These are phyloP conservation scores for Cladobotryum mycophilum DNA, from an alignment of 2,329 filamentous ascomycete genomes.

Conservation along the genomic window DNA sequence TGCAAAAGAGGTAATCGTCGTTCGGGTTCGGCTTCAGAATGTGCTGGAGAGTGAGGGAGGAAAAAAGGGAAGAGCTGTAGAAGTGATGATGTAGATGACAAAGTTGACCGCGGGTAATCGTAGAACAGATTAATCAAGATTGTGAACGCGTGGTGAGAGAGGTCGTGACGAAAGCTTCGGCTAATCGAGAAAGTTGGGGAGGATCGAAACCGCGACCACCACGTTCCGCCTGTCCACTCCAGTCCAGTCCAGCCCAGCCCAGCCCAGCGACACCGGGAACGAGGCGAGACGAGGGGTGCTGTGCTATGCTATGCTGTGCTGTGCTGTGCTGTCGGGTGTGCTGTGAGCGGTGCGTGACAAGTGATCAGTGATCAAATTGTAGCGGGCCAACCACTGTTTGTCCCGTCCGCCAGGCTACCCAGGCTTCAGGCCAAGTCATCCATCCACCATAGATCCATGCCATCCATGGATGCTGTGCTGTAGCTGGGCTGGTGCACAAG, in stretches of 20 bases:
- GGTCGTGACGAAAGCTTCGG: slow-evolving; percentile 3
- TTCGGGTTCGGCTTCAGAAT: neutral
- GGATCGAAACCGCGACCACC: neutral
- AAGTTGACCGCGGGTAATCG: neutral
- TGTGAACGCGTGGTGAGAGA: slow-evolving; percentile 3
- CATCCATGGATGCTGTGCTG: too few species aligned
- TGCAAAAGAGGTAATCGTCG: neutral
- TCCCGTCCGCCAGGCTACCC: too few species aligned
- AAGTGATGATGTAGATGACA: slow-evolving; percentile 1
- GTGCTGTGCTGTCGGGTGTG: neutral
- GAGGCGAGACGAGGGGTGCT: neutral
- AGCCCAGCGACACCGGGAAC: too few species aligned
- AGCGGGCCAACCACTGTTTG: too few species aligned
- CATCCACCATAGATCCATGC: too few species aligned
- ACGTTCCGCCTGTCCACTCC: too few species aligned
- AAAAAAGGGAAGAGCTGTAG: neutral
- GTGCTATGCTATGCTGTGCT: neutral
- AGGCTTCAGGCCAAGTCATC: too few species aligned
- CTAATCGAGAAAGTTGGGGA: slow-evolving; percentile 1
- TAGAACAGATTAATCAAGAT: neutral
- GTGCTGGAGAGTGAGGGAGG: neutral
- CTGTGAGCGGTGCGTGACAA: too few species aligned
- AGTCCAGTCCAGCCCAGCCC: too few species aligned
- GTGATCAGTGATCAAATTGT: too few species aligned
- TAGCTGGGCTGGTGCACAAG: neutral